Percentiles rank a stretch among this genome's conserved stretches.
Conservation (phyloP, 257 asterid species). For the Penstemon newberryi region DNA sequence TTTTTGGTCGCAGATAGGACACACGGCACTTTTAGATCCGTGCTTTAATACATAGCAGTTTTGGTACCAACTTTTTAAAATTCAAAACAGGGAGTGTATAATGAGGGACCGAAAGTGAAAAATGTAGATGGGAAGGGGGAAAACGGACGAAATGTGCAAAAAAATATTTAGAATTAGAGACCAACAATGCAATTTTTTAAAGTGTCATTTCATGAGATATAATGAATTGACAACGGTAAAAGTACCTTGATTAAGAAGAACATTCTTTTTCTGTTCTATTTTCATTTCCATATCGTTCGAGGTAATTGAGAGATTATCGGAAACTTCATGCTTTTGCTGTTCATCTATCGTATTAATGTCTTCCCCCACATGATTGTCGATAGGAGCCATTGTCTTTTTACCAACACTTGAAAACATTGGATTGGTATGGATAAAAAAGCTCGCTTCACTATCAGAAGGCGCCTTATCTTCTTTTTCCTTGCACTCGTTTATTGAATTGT, state of each 20-base stretch:
- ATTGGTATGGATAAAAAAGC: constrained; percentile 18
- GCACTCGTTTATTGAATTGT: too few species aligned
- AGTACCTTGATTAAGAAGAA: constrained; percentile 39
- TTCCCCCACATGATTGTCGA: constrained; percentile 10
- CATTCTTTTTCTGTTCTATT: constrained; percentile 23
- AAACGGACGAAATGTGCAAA: too few species aligned
- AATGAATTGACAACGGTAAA: not conserved
- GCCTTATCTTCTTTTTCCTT: not conserved
- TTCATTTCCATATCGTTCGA: constrained; percentile 18
- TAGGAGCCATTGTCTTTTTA: constrained; percentile 9
- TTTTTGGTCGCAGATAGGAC: too few species aligned
- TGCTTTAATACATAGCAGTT: too few species aligned
- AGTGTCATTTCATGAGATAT: not conserved
- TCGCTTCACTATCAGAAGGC: constrained; percentile 6
- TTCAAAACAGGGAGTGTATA: too few species aligned
- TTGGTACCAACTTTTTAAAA: too few species aligned
- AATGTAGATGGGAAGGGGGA: too few species aligned
- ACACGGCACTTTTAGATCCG: too few species aligned
- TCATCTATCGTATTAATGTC: not conserved
- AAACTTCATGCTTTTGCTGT: constrained; percentile 5
- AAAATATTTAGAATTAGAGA: too few species aligned
- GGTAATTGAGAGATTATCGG: constrained; percentile 21
- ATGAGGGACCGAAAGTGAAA: too few species aligned
- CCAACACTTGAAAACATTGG: constrained; percentile 7
- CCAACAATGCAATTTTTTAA: too few species aligned